phyloP scores from a whole-genome alignment of 768 basidiomycete genomes.

The Amylocystis lapponica region DNA sequence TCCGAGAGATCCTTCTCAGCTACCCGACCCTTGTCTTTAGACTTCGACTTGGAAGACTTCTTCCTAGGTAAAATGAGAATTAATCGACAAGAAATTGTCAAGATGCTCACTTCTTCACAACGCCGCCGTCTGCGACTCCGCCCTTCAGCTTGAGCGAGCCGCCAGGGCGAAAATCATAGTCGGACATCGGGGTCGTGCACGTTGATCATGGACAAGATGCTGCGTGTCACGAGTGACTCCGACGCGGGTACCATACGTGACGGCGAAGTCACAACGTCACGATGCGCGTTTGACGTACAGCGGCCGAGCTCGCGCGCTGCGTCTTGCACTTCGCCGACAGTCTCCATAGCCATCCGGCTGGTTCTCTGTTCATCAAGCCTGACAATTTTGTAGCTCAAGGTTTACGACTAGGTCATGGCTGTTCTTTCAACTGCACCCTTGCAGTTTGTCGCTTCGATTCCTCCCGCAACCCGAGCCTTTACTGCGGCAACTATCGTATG shows the following conservation, averaged over 20 bases:
- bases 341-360: no score
- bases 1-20: conserved; percentile 37
- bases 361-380: no score
- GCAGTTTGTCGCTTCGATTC: conserved; percentile 63
- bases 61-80: conserved; percentile 44
- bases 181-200: conserved; percentile 51
- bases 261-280: conserved; percentile 12
- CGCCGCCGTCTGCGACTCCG: conserved; percentile 70
- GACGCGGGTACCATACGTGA: no score
- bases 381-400: no score
- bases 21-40: conserved; percentile 36
- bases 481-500: conserved; percentile 53
- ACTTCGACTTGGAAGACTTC: conserved; percentile 66
- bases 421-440: conserved; percentile 63
- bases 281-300: no score
- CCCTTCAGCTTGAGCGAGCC: conserved; percentile 90
- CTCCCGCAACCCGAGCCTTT: conserved; percentile 73
- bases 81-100: conserved; percentile 5
- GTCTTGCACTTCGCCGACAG: no score
- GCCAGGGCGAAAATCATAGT: conserved; percentile 80
- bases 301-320: no score
- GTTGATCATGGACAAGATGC: conserved; percentile 15
- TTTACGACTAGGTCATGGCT: conserved; percentile 62
- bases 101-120: conserved; percentile 70
- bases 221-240: conserved; percentile 19